Evolutionary conservation across 768 basidiomycete species (phyloP), one percentile per base, ranked within the genome.

Genomic region (Rhizopogon salebrosus): DNA sequence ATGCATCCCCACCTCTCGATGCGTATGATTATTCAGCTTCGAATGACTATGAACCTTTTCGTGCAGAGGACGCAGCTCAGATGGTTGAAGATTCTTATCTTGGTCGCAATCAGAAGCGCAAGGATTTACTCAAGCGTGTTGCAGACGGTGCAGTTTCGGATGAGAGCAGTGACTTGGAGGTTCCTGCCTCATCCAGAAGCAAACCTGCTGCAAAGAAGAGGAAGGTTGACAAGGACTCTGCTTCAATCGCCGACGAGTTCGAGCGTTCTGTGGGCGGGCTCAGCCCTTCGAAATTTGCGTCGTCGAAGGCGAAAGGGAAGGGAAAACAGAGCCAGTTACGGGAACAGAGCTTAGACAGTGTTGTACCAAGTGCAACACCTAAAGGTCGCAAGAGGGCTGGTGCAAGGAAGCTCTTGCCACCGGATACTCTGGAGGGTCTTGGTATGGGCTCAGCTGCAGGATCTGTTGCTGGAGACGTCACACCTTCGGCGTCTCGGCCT

Each of bases 401-500:
- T 11, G 78, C 76, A 64, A 87, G 80, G 72, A 89, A 80, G 60
- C 63, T 71, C 8, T 60, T 77, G n/a, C 69, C 75, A 34, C 70
- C 75, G 27, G 85, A 86, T 56, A 69, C 79, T 16, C 62, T 80
- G 72, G 67, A 76, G 66, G 60, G 75, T 66, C 60, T 62, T 77
- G 54, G 76, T 71, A 37, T 79, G 77, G 48, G 75, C 53, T 80
- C 85, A 18, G 73, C 80, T 39, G 52, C 65, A 16, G 67, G 65
- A 16, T 78, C 80, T 18, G 70, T 80, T 26, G 75, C 82, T 23
- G 84, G 85, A n/a, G 89, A 90, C 70, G 72, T 76, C 11, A 87
- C 89, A 6, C 87, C 89, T 18, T 73, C 73, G 10, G 75, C 78
- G 46, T 92, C 89, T 6, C 74, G 86, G n/a, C 85, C 85, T 23